Base-by-base conservation (phyloP, 192 early-diverging fungal genomes). In the Backusella mclennaniae region DNA sequence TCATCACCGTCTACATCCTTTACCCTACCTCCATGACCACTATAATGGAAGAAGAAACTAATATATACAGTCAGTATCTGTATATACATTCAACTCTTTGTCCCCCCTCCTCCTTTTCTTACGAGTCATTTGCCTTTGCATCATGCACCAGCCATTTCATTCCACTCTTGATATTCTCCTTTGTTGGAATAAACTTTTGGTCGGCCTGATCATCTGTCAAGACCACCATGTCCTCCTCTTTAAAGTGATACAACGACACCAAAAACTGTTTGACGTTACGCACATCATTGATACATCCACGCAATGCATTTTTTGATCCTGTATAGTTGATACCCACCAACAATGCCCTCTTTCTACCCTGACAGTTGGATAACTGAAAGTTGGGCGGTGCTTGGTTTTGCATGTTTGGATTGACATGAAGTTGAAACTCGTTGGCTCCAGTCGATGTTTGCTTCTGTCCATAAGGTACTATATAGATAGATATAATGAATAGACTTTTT, bases 281-380 rank as follows among this genome's bases (percentile, higher is more conserved):
- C n/a, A 94, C 93, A 80, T 95, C 94, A 76, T 94, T 94, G 83
- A 94, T 92, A 80, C 94, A 95, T 8, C 94, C 93, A 73, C 76
- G 82, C 21, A 95, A 88, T 76, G 89, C 84, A 56, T 86, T 85
- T 73, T 83, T 83, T 44, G 88, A 84, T 23, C 88, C 86, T 66
- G 89, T 85, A 82, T 98, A 98, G 80, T 98, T 98, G 82, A 97
- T 95, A 36, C 97, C 97, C 73, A 98, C 92, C 67, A 98, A 87
- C 35, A 98, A 82, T 12, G 95, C 96, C 23, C 91, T 87, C 82
- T 94, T 93, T 66, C 92, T 86, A n/a, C 93, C 93, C 52, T 83
- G 82, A 75, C 89, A 90, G 41, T 85, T 88, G 15, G 87, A 88
- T 0, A 90, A 74, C 59, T 87, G 83, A 59, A 86, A 88, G 23